Evolutionary conservation across 495 filamentous ascomycete species (phyloP).

Genomic region (Penicillium atrosanguineum): DNA sequence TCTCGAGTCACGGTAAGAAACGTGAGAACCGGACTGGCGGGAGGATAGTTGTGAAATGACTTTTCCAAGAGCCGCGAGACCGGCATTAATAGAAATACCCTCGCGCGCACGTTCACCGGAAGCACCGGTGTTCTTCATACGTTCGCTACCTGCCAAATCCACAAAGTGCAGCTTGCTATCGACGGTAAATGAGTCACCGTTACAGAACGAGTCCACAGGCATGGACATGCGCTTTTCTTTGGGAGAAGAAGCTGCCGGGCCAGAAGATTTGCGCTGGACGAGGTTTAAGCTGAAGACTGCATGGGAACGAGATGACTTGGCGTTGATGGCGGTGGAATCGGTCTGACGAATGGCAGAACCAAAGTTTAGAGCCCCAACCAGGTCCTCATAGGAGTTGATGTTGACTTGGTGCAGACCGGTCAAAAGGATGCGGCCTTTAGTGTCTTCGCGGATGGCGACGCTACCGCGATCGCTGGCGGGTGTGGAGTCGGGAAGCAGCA

Average conservation of each 20-base stretch:
- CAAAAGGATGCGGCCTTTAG: slow-evolving; percentile 91
- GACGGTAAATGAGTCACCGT: slow-evolving; percentile 72
- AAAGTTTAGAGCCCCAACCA: slow-evolving; percentile 83
- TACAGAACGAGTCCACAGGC: slow-evolving; percentile 76
- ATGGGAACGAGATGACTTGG: slow-evolving; percentile 97
- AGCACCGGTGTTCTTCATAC: slow-evolving; percentile 94
- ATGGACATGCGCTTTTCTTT: slow-evolving; percentile 88
- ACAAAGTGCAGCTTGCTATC: slow-evolving; percentile 99
- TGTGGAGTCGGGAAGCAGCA: slow-evolving; percentile 76
- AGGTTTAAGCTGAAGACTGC: slow-evolving; percentile 96
- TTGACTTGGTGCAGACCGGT: slow-evolving; percentile 85
- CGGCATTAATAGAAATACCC: slow-evolving; percentile 98
- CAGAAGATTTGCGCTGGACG: slow-evolving; percentile 74
- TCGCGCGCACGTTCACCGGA: slow-evolving; percentile 94
- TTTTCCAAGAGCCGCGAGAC: slow-evolving; percentile 91
- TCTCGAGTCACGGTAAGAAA: slow-evolving; percentile 96
- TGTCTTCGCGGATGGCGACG: slow-evolving; percentile 88
- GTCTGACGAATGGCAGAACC: slow-evolving; percentile 95
- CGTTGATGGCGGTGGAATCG: slow-evolving; percentile 98
- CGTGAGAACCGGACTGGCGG: slow-evolving; percentile 80
- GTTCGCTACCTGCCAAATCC: slow-evolving; percentile 94
- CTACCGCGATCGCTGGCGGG: slow-evolving; percentile 63
- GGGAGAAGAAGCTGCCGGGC: slow-evolving; percentile 46
- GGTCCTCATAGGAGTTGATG: slow-evolving; percentile 89
- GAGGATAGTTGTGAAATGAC: slow-evolving; percentile 98